A percentile compares a stretch with the other conserved stretches of the same genome.
phyloP scores from a whole-genome alignment of 2,329 filamentous ascomycete species.

The Beauveria sp. region DNA sequence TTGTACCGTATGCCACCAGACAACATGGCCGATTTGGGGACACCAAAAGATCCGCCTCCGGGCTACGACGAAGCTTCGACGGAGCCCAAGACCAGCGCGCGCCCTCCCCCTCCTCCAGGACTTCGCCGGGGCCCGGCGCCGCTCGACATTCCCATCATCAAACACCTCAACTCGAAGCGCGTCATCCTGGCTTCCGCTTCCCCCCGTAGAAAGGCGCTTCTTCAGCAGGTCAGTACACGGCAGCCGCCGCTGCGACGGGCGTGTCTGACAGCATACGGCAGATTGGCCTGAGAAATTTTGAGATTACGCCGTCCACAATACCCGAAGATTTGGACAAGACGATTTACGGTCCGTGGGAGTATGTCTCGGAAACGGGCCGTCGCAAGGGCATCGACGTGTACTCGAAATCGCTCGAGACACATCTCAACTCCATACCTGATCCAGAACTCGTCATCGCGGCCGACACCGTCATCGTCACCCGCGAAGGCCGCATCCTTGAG shows the following conservation, averaged over 20 bases:
- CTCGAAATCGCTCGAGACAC: constrained; percentile 34
- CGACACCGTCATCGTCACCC: constrained; percentile 80
- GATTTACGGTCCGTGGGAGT: constrained; percentile 71
- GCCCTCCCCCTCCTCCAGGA: constrained; percentile 21
- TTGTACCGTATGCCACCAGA: constrained; percentile 21
- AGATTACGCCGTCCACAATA: constrained; percentile 75
- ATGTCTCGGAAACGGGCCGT: constrained; percentile 79
- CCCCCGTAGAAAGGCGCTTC: constrained; percentile 72
- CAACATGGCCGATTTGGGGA: constrained; percentile 23
- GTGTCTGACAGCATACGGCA: constrained; percentile 24
- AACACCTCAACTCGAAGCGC: constrained; percentile 66
- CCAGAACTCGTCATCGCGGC: constrained; percentile 81
- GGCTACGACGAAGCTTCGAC: constrained; percentile 35
- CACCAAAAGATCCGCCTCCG: constrained; percentile 28
- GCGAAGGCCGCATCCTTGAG: constrained; percentile 72
- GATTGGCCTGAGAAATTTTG: constrained; percentile 74
- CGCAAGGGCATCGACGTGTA: constrained; percentile 76
- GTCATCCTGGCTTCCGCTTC: constrained; percentile 88
- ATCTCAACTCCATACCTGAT: constrained; percentile 47
- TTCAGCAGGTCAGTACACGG: constrained; percentile 52
- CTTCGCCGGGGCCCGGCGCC: constrained; percentile 49
- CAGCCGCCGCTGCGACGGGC: neutral
- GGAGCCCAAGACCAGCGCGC: constrained; percentile 26
- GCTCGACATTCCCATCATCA: constrained; percentile 72
- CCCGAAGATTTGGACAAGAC: constrained; percentile 80